Conservation (phyloP, 2,329 filamentous ascomycete species). For the Chalaropsis thielavioides region DNA sequence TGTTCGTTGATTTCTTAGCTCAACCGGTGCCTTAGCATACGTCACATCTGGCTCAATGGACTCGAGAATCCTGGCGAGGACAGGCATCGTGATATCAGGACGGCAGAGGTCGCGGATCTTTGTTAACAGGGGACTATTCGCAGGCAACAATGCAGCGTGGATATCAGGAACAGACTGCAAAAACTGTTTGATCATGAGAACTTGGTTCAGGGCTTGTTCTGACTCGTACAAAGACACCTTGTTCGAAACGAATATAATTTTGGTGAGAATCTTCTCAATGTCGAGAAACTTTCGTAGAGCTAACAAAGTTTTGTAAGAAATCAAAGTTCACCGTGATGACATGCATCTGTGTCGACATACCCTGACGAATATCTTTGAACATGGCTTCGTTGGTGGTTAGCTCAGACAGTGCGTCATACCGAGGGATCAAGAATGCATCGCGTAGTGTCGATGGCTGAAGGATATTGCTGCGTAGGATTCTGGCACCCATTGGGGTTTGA, state of each 20-base stretch:
- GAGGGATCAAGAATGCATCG: slow-evolving; percentile 47
- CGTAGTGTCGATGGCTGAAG: slow-evolving; percentile 70
- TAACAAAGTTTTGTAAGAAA: not conserved
- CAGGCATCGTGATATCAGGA: slow-evolving; percentile 43
- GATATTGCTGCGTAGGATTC: slow-evolving; percentile 71
- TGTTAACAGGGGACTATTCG: slow-evolving; percentile 47
- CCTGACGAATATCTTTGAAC: slow-evolving; percentile 61
- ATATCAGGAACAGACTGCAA: slow-evolving; percentile 53
- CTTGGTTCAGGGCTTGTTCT: slow-evolving; percentile 71
- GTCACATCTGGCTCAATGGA: slow-evolving; percentile 69
- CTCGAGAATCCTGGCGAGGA: slow-evolving; percentile 50
- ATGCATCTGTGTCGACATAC: slow-evolving; percentile 26
- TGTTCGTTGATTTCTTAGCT: slow-evolving; percentile 75
- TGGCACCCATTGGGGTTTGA: slow-evolving; percentile 71
- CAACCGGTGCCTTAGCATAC: slow-evolving; percentile 65
- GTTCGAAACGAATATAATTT: slow-evolving; percentile 64
- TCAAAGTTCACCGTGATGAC: slow-evolving; percentile 4
- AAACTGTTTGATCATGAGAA: slow-evolving; percentile 77
- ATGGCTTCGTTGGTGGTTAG: slow-evolving; percentile 69
- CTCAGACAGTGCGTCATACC: slow-evolving; percentile 76
- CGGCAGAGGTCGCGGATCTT: slow-evolving; percentile 57
- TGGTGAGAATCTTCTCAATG: slow-evolving; percentile 45
- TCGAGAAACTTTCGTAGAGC: slow-evolving; percentile 47
- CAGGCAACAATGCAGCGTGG: slow-evolving; percentile 51
- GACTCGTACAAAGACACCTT: slow-evolving; percentile 51